These are phyloP conservation scores for Penicillium sclerotiorum DNA, from an alignment of 2,329 filamentous ascomycete species.

Conservation along the genomic window DNA sequence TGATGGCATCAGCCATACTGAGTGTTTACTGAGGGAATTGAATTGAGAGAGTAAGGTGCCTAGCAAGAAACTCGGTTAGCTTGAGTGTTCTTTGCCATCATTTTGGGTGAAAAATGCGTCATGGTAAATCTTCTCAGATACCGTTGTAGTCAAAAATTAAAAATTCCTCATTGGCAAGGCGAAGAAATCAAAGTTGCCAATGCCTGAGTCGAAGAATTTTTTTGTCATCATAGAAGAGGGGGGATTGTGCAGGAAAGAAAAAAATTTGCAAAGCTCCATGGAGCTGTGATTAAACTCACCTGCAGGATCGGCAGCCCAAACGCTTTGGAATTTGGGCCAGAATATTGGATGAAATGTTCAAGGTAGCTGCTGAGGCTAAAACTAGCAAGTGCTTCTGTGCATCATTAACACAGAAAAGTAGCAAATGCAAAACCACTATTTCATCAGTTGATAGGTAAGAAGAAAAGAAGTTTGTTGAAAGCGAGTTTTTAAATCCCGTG, in stretches of 20 bases:
- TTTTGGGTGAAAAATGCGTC: conserved; percentile 9
- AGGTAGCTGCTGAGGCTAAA: background rate
- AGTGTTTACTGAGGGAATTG: conserved; percentile 25
- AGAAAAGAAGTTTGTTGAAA: conserved; percentile 18
- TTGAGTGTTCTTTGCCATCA: conserved; percentile 24
- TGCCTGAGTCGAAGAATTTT: conserved; percentile 46
- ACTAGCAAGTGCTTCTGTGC: conserved; percentile 2
- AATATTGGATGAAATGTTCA: background rate
- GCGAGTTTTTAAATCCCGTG: conserved; percentile 21
- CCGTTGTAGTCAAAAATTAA: conserved; percentile 86
- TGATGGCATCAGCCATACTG: conserved; percentile 31
- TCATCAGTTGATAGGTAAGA: no score
- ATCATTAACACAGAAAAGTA: conserved; percentile 9
- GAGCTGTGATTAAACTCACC: conserved; percentile 24
- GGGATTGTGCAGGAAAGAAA: conserved; percentile 16
- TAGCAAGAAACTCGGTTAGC: conserved; percentile 19
- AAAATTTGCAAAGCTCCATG: conserved; percentile 8
- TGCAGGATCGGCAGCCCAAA: conserved; percentile 4
- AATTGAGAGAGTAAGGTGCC: conserved; percentile 7
- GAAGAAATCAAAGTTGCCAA: conserved; percentile 55
- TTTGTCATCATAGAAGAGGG: conserved; percentile 51
- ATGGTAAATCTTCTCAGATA: conserved; percentile 72
- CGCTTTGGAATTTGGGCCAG: conserved; percentile 3
- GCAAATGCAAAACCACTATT: no score
- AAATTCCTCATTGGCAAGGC: conserved; percentile 53